phyloP scores from a whole-genome alignment of 1,139 yeast species.

The Zhuliangozyma blackwelliae region DNA sequence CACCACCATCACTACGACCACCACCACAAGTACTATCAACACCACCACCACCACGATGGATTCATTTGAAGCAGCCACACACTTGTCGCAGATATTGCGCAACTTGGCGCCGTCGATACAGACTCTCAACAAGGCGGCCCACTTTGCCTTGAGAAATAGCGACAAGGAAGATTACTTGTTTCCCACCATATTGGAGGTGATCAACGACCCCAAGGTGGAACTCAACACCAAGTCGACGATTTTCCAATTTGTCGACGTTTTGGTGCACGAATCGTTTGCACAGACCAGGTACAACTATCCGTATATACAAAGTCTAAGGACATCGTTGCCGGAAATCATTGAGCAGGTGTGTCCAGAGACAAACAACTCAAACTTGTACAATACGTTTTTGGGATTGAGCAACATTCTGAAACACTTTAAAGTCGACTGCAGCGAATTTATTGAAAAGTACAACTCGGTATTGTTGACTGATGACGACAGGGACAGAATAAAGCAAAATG shows the following conservation, averaged over 20 bases:
- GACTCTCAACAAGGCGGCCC: slow-evolving; percentile 51
- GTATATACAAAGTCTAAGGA: slow-evolving; percentile 43
- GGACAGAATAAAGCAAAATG: slow-evolving; percentile 27
- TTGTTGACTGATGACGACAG: slow-evolving; percentile 33
- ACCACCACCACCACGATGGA: slow-evolving; percentile 46
- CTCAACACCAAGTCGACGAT: slow-evolving; percentile 63
- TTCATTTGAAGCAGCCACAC: slow-evolving; percentile 72
- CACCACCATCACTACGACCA: neutral
- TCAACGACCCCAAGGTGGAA: slow-evolving; percentile 46
- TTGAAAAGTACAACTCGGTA: slow-evolving; percentile 23
- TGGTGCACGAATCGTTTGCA: slow-evolving; percentile 38
- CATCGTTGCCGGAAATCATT: slow-evolving; percentile 44
- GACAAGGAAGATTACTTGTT: slow-evolving; percentile 71
- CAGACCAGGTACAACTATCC: slow-evolving; percentile 36
- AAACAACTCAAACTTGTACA: slow-evolving; percentile 46
- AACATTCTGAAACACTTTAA: slow-evolving; percentile 37
- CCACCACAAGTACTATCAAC: neutral
- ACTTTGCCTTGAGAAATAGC: slow-evolving; percentile 53
- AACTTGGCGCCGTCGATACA: slow-evolving; percentile 60
- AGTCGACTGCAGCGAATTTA: slow-evolving; percentile 22
- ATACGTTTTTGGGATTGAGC: slow-evolving; percentile 35
- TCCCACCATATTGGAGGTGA: slow-evolving; percentile 64
- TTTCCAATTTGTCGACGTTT: slow-evolving; percentile 63
- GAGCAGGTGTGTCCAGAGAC: slow-evolving; percentile 49
- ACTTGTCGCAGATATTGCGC: slow-evolving; percentile 59